Conservation (phyloP, 371 early-diverging fungal species). For the Mucor velutinosus region DNA sequence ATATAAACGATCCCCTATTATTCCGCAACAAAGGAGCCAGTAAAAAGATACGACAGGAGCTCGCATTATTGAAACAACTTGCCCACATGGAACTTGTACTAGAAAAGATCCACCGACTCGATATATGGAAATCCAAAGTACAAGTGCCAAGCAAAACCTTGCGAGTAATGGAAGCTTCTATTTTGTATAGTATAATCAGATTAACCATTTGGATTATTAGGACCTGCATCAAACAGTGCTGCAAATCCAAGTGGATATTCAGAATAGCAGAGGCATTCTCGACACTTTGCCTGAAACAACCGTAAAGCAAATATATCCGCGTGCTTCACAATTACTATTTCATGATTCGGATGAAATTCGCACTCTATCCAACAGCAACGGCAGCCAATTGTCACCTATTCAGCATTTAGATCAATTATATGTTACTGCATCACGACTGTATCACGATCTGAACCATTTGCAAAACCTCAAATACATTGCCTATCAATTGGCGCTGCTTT, state of each 20-base stretch:
- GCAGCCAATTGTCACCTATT: background rate
- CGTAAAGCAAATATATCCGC: slow-evolving; percentile 1
- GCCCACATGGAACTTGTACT: slow-evolving; percentile 17
- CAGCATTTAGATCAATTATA: slow-evolving; percentile 48
- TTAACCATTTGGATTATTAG: background rate
- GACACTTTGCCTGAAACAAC: background rate
- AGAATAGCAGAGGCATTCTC: background rate
- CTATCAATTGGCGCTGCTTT: slow-evolving; percentile 59
- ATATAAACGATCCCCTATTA: background rate
- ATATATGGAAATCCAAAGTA: slow-evolving; percentile 11
- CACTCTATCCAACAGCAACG: background rate
- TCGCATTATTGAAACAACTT: slow-evolving; percentile 7
- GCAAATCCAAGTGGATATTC: background rate
- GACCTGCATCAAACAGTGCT: background rate
- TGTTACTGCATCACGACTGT: slow-evolving; percentile 50
- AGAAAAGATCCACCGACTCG: slow-evolving; percentile 13
- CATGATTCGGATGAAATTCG: background rate
- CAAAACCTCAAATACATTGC: slow-evolving; percentile 58
- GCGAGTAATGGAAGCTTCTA: background rate
- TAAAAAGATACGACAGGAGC: slow-evolving; percentile 5
- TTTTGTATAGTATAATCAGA: background rate
- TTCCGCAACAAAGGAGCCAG: background rate
- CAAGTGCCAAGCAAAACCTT: background rate
- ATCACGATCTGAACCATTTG: slow-evolving; percentile 39
- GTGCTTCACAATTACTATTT: background rate